phyloP scores from a whole-genome alignment of 352 stramenopile species.

The Globisporangium parvum region DNA sequence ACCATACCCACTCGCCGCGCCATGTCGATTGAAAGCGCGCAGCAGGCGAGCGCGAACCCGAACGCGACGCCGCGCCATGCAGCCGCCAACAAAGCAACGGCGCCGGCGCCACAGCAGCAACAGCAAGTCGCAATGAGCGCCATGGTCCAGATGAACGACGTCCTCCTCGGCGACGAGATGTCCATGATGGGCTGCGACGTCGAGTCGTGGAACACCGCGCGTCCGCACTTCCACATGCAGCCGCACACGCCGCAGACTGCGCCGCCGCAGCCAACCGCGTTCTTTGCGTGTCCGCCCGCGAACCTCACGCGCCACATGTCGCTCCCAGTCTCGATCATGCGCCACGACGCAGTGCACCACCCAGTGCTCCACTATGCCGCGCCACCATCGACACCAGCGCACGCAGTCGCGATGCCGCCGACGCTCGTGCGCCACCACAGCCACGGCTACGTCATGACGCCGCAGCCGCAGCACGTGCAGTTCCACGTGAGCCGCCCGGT shows the following conservation, averaged over 20 bases:
- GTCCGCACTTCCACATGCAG: slow-evolving; percentile 25
- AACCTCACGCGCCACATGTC: slow-evolving; percentile 66
- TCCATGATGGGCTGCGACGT: slow-evolving; percentile 65
- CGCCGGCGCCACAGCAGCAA: slow-evolving; percentile 13
- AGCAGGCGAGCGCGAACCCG: slow-evolving; percentile 16
- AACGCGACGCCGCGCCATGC: slow-evolving; percentile 15
- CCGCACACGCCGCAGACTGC: slow-evolving; percentile 1
- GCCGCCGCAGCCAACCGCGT: slow-evolving; percentile 18
- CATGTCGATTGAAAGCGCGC: slow-evolving; percentile 47
- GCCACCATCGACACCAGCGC: slow-evolving; percentile 15
- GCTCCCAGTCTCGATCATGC: slow-evolving; percentile 50
- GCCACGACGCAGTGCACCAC: slow-evolving; percentile 12
- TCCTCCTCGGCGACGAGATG: slow-evolving; percentile 57
- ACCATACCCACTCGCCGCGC: neutral
- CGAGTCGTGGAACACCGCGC: slow-evolving; percentile 38
- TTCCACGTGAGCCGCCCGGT: slow-evolving; percentile 35
- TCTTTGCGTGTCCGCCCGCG: slow-evolving; percentile 39
- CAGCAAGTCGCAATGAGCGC: slow-evolving; percentile 19
- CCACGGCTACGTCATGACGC: slow-evolving; percentile 48
- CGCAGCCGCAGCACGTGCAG: slow-evolving; percentile 21
- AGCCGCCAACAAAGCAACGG: slow-evolving; percentile 3
- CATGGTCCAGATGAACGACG: slow-evolving; percentile 29
- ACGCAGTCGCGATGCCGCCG: slow-evolving; percentile 29
- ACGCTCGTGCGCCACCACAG: slow-evolving; percentile 63
- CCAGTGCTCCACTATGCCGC: slow-evolving; percentile 7